Evolutionary conservation across 2,329 filamentous ascomycete genomes (phyloP).

Genomic region (Colletotrichum sidae): DNA sequence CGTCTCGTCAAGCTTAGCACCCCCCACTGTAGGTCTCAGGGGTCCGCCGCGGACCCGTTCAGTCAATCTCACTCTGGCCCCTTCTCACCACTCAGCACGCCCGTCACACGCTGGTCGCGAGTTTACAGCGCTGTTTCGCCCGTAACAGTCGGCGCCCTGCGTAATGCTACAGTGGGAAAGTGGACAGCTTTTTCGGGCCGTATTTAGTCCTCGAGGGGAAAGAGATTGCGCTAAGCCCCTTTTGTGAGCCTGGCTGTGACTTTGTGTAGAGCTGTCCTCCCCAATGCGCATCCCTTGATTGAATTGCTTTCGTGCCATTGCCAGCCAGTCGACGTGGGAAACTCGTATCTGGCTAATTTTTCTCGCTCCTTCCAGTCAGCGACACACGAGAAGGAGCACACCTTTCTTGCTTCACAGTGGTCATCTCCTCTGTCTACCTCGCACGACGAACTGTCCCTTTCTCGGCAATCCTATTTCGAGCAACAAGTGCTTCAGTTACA

Average conservation of each 20-base stretch:
- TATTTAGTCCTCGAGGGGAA: constrained; percentile 31
- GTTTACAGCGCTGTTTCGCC: constrained; percentile 27
- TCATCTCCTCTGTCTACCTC: constrained; percentile 17
- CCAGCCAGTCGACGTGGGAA: constrained; percentile 24
- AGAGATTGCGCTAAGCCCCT: constrained; percentile 32
- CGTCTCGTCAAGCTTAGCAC: constrained; percentile 4
- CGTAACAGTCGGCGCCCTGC: constrained; percentile 23
- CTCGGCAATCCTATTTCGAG: too few species aligned
- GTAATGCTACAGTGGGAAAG: not conserved
- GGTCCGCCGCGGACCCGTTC: constrained; percentile 5
- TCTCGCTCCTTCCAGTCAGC: constrained; percentile 29
- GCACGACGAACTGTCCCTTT: not conserved
- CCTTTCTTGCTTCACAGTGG: constrained; percentile 2
- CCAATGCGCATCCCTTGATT: constrained; percentile 35
- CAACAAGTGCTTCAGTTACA: too few species aligned
- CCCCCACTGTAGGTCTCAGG: constrained; percentile 29
- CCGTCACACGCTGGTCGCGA: constrained; percentile 20
- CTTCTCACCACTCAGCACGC: constrained; percentile 10
- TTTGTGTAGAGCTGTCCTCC: constrained; percentile 35
- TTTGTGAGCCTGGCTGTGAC: constrained; percentile 28
- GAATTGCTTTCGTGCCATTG: constrained; percentile 8
- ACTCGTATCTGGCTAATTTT: constrained; percentile 37
- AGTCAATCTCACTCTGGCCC: not conserved
- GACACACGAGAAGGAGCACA: constrained; percentile 25
- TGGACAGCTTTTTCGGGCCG: constrained; percentile 16